These are phyloP conservation scores for Talaromyces atroroseus DNA, from an alignment of 2,329 filamentous ascomycete genomes.

Conservation along the genomic window DNA sequence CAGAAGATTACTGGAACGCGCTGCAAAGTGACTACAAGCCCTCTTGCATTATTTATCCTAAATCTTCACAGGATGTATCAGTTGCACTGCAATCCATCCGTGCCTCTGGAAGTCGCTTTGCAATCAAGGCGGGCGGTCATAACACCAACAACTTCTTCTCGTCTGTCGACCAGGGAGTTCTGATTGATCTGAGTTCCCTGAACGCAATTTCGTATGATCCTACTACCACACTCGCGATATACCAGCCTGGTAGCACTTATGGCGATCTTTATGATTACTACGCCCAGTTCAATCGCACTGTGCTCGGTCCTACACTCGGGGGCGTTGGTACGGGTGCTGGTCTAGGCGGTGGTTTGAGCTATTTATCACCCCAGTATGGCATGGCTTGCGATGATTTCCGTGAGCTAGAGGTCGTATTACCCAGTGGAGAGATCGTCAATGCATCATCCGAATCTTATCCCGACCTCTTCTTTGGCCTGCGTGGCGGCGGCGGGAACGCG, in stretches of 20 bases:
- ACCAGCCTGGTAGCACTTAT: conserved; percentile 8
- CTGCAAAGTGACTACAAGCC: conserved; percentile 22
- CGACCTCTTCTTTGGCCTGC: conserved; percentile 8
- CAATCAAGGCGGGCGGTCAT: conserved; percentile 25
- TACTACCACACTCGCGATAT: not conserved
- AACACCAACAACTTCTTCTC: conserved; percentile 26
- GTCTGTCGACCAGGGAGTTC: conserved; percentile 16
- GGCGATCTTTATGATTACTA: conserved; percentile 11
- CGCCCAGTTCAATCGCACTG: conserved; percentile 1
- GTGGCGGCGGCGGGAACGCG: conserved; percentile 14
- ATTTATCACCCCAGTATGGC: conserved; percentile 8
- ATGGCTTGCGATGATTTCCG: conserved; percentile 10
- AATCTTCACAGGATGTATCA: conserved; percentile 24
- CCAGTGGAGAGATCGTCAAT: conserved; percentile 7
- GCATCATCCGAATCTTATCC: conserved; percentile 4
- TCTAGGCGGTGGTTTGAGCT: conserved; percentile 10
- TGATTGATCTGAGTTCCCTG: conserved; percentile 7
- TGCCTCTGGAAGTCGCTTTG: conserved; percentile 21
- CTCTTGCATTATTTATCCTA: conserved; percentile 23
- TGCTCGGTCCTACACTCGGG: conserved; percentile 7
- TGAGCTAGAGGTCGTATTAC: conserved; percentile 4
- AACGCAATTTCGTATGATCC: conserved; percentile 4
- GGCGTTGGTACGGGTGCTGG: conserved; percentile 11
- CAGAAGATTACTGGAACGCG: conserved; percentile 23
- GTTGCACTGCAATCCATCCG: conserved; percentile 20